Conservation (phyloP, 768 basidiomycete species). For the Pulveroboletus sp. region DNA sequence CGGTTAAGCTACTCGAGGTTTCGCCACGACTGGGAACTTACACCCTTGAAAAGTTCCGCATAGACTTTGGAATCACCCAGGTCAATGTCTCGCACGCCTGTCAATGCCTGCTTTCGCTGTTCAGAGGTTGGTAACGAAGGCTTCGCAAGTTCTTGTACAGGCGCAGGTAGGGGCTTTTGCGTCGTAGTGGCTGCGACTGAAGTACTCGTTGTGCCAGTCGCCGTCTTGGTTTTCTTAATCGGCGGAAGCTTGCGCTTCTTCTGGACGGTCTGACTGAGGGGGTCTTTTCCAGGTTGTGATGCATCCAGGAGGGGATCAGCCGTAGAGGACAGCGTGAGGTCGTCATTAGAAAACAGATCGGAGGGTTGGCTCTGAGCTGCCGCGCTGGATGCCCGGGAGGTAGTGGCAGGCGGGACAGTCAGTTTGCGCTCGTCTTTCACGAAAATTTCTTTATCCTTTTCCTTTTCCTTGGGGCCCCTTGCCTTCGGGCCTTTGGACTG, state of each 20-base stretch:
- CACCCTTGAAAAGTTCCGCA: constrained; percentile 55
- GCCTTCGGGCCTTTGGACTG: constrained; percentile 21
- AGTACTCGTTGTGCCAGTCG: constrained; percentile 17
- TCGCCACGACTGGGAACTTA: constrained; percentile 25
- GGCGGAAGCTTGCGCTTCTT: constrained; percentile 63
- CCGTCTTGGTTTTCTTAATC: constrained; percentile 64
- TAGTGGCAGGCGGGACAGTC: constrained; percentile 9
- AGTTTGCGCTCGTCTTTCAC: constrained; percentile 41
- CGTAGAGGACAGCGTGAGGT: constrained; percentile 4
- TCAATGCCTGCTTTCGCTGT: constrained; percentile 38
- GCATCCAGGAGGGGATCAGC: constrained; percentile 9
- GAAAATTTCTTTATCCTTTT: constrained; percentile 31
- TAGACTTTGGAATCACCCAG: constrained; percentile 61
- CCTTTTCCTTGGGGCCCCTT: constrained; percentile 31
- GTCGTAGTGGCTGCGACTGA: constrained; percentile 22
- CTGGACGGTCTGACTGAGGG: constrained; percentile 25
- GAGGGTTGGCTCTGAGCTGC: constrained; percentile 30
- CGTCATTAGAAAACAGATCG: constrained; percentile 31
- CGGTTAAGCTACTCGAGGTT: background rate
- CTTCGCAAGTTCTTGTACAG: constrained; percentile 24
- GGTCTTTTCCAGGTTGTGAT: constrained; percentile 28
- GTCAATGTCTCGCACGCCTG: constrained; percentile 55
- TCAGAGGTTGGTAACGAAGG: constrained; percentile 23
- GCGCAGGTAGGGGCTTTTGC: constrained; percentile 17
- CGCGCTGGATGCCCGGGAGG: constrained; percentile 26